Conservation (phyloP, 306 rosid species). For the Dalbergia cultrata region DNA sequence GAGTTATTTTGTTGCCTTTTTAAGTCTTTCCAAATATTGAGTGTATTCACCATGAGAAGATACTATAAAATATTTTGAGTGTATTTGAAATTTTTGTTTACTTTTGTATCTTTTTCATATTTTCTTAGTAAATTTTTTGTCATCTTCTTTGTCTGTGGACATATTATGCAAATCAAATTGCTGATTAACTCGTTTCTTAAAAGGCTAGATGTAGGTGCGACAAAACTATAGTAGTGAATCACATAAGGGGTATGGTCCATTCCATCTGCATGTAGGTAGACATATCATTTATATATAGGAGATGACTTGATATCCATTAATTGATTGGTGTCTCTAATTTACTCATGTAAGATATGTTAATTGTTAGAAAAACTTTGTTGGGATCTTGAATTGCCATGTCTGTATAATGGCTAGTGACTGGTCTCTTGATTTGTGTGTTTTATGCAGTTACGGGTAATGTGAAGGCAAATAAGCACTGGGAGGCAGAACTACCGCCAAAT, state of each 20-base stretch:
- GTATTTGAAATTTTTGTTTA: too few species aligned
- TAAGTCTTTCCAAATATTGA: too few species aligned
- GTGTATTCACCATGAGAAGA: too few species aligned
- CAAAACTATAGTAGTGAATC: not conserved
- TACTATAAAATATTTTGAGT: too few species aligned
- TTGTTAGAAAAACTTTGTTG: not conserved
- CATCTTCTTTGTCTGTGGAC: too few species aligned
- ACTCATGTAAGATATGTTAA: slow-evolving; percentile 30
- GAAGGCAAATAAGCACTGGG: slow-evolving; percentile 81
- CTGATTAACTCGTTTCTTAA: not conserved
- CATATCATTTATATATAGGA: not conserved
- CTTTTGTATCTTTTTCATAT: too few species aligned
- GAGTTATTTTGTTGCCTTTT: too few species aligned
- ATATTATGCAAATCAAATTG: too few species aligned
- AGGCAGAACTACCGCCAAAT: slow-evolving; percentile 69
- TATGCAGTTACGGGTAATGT: slow-evolving; percentile 74
- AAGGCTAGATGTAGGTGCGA: not conserved
- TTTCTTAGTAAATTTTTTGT: too few species aligned
- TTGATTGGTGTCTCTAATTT: slow-evolving; percentile 11
- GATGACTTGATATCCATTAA: not conserved
- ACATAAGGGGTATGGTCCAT: not conserved
- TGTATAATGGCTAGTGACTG: slow-evolving; percentile 34
- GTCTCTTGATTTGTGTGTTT: slow-evolving; percentile 43
- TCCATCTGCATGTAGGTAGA: not conserved
- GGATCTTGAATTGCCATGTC: slow-evolving; percentile 9